phyloP scores from a whole-genome alignment of 768 basidiomycete species.

The Rhizopogon vulgaris region DNA sequence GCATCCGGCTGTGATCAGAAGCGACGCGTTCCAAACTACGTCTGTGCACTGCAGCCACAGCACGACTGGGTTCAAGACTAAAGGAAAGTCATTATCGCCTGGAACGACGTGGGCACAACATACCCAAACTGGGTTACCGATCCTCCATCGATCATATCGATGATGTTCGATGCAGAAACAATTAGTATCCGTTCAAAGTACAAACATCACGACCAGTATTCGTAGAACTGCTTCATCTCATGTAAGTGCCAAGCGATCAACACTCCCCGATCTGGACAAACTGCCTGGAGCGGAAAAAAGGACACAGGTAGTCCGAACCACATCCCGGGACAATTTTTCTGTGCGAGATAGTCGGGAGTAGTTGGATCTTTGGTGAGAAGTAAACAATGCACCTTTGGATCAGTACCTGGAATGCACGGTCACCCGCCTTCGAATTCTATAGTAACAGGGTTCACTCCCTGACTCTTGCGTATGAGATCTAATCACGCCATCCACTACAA shows the following conservation, averaged over 20 bases:
- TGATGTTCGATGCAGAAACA: neutral
- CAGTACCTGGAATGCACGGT: conserved; percentile 6
- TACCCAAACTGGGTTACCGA: neutral
- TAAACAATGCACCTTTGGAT: neutral
- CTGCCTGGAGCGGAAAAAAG: neutral
- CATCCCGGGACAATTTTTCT: conserved; percentile 5
- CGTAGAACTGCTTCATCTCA: neutral
- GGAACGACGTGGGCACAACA: neutral
- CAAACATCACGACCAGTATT: neutral
- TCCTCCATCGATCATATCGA: neutral
- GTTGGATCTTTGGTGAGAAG: conserved; percentile 9
- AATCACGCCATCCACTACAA: neutral
- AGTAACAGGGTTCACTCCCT: conserved; percentile 1
- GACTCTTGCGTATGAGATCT: conserved; percentile 5
- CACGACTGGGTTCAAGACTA: neutral
- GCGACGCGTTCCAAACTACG: no score
- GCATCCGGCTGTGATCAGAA: no score
- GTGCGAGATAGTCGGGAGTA: conserved; percentile 9
- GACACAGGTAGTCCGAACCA: neutral
- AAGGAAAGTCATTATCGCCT: neutral
- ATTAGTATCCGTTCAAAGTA: no score
- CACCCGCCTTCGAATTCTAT: neutral
- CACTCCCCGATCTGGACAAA: neutral
- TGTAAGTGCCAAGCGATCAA: neutral
- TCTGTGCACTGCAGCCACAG: neutral